These are phyloP conservation scores for Stereocaulon alpinum DNA, from an alignment of 495 filamentous ascomycete species.

Conservation along the genomic window DNA sequence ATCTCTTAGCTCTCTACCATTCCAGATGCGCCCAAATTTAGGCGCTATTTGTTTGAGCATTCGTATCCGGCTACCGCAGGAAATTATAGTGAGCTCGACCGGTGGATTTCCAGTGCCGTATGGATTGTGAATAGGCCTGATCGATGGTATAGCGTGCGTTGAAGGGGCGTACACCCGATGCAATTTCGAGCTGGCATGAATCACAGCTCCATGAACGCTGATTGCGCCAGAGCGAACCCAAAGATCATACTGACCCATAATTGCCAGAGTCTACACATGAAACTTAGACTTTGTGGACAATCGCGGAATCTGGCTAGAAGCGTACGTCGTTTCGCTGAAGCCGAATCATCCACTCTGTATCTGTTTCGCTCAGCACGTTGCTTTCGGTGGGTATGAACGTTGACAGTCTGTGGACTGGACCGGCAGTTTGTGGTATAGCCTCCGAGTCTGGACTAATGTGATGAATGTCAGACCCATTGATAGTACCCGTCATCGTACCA, in stretches of 20 bases:
- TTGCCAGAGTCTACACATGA: slow-evolving; percentile 45
- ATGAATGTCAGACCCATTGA: background rate
- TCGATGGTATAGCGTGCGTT: slow-evolving; percentile 66
- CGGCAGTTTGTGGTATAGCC: background rate
- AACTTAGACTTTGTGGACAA: slow-evolving; percentile 8
- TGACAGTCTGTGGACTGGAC: slow-evolving; percentile 20
- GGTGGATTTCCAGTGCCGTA: slow-evolving; percentile 35
- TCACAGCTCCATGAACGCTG: slow-evolving; percentile 52
- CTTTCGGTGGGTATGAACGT: slow-evolving; percentile 20
- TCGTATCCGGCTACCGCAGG: slow-evolving; percentile 44
- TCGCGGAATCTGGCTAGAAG: slow-evolving; percentile 2
- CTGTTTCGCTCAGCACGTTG: slow-evolving; percentile 25
- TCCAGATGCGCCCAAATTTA: slow-evolving; percentile 66
- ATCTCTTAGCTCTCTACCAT: slow-evolving; percentile 29
- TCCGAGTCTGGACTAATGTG: background rate
- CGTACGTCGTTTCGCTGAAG: slow-evolving; percentile 38
- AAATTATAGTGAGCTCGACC: slow-evolving; percentile 43
- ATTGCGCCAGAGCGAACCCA: slow-evolving; percentile 55
- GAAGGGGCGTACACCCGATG: slow-evolving; percentile 62
- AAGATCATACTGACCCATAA: slow-evolving; percentile 67
- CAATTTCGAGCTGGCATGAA: slow-evolving; percentile 41
- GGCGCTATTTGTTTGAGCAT: slow-evolving; percentile 54
- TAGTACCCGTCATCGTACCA: too few relatives aligned
- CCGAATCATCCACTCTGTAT: slow-evolving; percentile 14
- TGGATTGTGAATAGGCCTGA: slow-evolving; percentile 44